Evolutionary conservation across 1,139 yeast species (phyloP).

Genomic region (Oligophagozyma castellii): DNA sequence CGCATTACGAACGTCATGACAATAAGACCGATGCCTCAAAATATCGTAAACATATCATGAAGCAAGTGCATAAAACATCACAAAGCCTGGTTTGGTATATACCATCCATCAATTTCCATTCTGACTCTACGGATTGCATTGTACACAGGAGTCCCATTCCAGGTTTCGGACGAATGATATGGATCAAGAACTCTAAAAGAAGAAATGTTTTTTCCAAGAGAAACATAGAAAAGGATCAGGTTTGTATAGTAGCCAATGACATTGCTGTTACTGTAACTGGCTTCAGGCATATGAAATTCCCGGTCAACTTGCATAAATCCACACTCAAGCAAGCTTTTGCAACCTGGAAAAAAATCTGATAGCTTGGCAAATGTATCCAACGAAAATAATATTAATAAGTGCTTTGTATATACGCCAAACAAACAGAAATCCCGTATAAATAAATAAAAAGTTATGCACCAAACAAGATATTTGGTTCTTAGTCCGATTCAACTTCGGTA

Average conservation of each 20-base stretch:
- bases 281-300: constrained; percentile 15
- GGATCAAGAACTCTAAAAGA: constrained; percentile 19
- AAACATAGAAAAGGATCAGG: constrained; percentile 13
- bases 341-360: constrained; percentile 27
- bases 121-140: constrained; percentile 15
- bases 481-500: constrained; percentile 14
- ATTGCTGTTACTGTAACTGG: constrained; percentile 17
- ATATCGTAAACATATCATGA: too few relatives aligned
- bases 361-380: too few relatives aligned
- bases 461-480: background rate
- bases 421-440: constrained; percentile 3
- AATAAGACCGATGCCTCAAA: too few relatives aligned
- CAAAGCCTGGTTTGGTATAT: too few relatives aligned
- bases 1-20: too few relatives aligned
- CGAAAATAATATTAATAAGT: constrained; percentile 1
- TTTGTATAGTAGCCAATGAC: constrained; percentile 8
- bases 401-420: constrained; percentile 1
- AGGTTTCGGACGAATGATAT: constrained; percentile 19
- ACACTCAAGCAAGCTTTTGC: constrained; percentile 16
- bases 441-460: constrained; percentile 2
- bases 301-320: constrained; percentile 13
- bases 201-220: constrained; percentile 13
- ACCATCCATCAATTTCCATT: constrained; percentile 16
- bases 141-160: constrained; percentile 17
- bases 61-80: too few relatives aligned